phyloP scores from a whole-genome alignment of 495 filamentous ascomycete genomes.

The Xylaria longipes region DNA sequence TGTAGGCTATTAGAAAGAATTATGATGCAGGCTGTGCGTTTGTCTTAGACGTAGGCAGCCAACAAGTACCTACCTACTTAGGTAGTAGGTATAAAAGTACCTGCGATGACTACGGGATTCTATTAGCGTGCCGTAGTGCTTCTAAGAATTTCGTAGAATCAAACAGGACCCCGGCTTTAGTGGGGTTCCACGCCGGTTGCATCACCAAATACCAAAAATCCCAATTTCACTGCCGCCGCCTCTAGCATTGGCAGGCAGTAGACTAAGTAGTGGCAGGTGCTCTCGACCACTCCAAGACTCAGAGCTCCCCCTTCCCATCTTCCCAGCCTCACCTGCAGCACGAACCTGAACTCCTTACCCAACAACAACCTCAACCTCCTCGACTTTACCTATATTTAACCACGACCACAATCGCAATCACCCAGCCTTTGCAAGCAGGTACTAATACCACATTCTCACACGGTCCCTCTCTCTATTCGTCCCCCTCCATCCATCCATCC shows the following conservation, averaged over 20 bases:
- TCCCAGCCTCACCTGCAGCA: conserved; percentile 21
- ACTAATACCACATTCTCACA: neutral
- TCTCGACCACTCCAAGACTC: neutral
- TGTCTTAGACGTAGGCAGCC: neutral
- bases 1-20: neutral
- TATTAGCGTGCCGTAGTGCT: conserved; percentile 20
- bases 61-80: neutral
- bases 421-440: neutral
- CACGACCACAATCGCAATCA: neutral
- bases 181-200: conserved; percentile 29
- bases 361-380: too few species aligned
- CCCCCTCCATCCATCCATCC: neutral
- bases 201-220: conserved; percentile 22
- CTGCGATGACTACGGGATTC: conserved; percentile 4
- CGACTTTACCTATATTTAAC: too few species aligned
- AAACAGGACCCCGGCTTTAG: conserved; percentile 17
- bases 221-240: neutral
- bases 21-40: neutral
- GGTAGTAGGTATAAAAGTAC: neutral
- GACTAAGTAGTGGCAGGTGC: neutral
- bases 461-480: neutral
- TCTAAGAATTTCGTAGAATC: conserved; percentile 33
- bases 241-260: neutral
- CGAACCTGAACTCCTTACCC: neutral
- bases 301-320: conserved; percentile 8